A percentile compares a stretch with the other conserved stretches of the same genome.
These are phyloP conservation scores for Aspergillus sp. DNA, from an alignment of 2,329 filamentous ascomycete genomes.

Conservation along the genomic window DNA sequence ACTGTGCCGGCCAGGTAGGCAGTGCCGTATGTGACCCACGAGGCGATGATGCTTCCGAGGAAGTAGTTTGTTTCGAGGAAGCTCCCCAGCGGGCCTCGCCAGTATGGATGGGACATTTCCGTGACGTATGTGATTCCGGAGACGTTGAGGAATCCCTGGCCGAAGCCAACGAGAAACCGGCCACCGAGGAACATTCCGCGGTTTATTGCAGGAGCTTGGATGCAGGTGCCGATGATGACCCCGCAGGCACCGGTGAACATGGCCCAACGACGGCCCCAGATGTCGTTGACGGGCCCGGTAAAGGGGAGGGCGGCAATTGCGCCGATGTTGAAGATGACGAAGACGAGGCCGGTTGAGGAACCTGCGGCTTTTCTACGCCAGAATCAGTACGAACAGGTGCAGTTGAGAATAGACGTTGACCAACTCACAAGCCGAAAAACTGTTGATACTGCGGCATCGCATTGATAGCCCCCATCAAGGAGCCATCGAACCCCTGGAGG, in stretches of 20 bases:
- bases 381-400: not conserved
- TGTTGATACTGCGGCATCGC: not conserved
- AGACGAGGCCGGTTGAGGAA: not conserved
- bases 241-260: not conserved
- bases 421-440: not conserved
- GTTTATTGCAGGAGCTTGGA: not conserved
- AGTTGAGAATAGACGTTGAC: not conserved
- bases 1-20: not conserved
- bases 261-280: not conserved
- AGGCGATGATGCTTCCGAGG: not conserved
- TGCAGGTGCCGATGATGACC: not conserved
- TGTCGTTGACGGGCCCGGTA: not conserved
- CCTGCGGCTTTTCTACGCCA: not conserved
- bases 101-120: not conserved
- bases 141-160: not conserved
- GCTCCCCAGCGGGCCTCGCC: not conserved
- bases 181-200: not conserved
- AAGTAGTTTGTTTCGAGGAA: slow-evolving; percentile 1
- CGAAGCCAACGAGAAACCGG: not conserved
- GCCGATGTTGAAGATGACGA: slow-evolving; percentile 2
- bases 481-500: not conserved
- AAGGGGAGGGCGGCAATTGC: not conserved
- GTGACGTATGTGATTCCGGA: not conserved
- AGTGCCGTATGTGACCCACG: not conserved
- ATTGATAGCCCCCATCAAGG: slow-evolving; percentile 1